Base-by-base conservation (phyloP, 495 filamentous ascomycete genomes). In the Halenospora varia region DNA sequence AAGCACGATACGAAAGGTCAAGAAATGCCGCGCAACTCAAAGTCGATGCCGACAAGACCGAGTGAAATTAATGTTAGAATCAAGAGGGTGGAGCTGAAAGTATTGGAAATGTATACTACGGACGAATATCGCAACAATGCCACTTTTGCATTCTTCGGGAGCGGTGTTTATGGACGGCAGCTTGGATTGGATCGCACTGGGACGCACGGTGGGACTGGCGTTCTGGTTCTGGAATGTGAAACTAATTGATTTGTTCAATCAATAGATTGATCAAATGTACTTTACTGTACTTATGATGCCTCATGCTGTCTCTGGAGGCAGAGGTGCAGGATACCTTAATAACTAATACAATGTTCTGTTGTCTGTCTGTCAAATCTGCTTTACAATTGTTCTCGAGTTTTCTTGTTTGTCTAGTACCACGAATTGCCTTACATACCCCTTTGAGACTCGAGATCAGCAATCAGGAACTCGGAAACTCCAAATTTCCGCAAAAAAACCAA, bases 1-100 rank as follows among this genome's bases (percentile, higher is more conserved):
- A 44, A 0, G 42, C 55, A 13, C 40, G 56, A 15, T 68, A 68
- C 46, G 58, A 46, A 22, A 39, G 56, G 17, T 51, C 64, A 3
- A 56, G 61, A 35, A 61, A 70, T 10, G 66, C 67, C 9, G 71
- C 71, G 17, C 64, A 73, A 44, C 64, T 65, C 52, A 65, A 66
- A 39, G 49, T 64, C 2, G 66, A 69, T 2, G 57, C 53, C 4
- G 68, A 68, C 13, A 60, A 64, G 25, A 48, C 51, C 10, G 39
- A 60, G 25, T 25, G 42, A 24, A n/a, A 9, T n/a, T 58, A 25
- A 61, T 48, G 17, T 13, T 15, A 25, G 13, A 13, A 13, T 35
- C 6, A 25, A 18, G 41, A 25, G n/a, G n/a, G n/a, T n/a, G 29
- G 25, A 1, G 52, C 9, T 23, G 25, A 4, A 18, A 45, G n/a